Percentiles rank a stretch among this genome's conserved stretches.
These are phyloP conservation scores for Penicillium parvum DNA, from an alignment of 495 filamentous ascomycete genomes.

Conservation along the genomic window DNA sequence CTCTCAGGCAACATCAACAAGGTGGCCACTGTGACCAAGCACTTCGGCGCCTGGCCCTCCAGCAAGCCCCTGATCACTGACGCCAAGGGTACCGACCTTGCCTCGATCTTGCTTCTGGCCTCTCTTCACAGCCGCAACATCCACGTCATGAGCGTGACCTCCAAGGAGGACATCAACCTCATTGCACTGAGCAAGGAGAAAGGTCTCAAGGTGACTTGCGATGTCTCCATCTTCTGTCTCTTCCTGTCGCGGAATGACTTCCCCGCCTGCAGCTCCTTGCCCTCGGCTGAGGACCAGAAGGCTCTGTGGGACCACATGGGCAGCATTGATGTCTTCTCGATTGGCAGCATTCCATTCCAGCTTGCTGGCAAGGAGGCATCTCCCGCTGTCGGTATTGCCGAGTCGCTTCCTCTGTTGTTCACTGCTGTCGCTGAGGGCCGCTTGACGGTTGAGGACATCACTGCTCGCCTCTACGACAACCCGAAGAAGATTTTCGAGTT, in stretches of 20 bases:
- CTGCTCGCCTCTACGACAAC: slow-evolving; percentile 67
- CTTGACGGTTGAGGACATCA: slow-evolving; percentile 71
- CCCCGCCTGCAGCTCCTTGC: slow-evolving; percentile 63
- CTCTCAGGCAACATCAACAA: slow-evolving; percentile 82
- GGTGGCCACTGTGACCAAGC: slow-evolving; percentile 74
- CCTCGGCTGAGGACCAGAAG: slow-evolving; percentile 66
- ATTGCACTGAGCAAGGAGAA: slow-evolving; percentile 80
- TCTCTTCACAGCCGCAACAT: slow-evolving; percentile 81
- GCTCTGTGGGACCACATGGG: slow-evolving; percentile 74
- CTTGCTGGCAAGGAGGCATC: slow-evolving; percentile 60
- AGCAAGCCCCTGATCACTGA: slow-evolving; percentile 84
- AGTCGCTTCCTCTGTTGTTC: slow-evolving; percentile 72
- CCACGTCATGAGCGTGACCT: slow-evolving; percentile 77
- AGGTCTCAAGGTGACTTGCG: slow-evolving; percentile 79
- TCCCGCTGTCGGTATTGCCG: slow-evolving; percentile 63
- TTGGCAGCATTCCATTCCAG: slow-evolving; percentile 79
- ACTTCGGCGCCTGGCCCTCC: slow-evolving; percentile 76
- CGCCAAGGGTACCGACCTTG: slow-evolving; percentile 77
- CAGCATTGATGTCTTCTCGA: slow-evolving; percentile 79
- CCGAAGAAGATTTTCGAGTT: slow-evolving; percentile 84
- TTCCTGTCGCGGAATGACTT: slow-evolving; percentile 74
- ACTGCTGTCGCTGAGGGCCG: slow-evolving; percentile 74
- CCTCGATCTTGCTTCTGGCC: slow-evolving; percentile 73
- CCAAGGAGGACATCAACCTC: slow-evolving; percentile 75
- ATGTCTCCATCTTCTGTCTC: slow-evolving; percentile 76